Evolutionary conservation across 768 basidiomycete genomes (phyloP).

Genomic region (Pulveroboletus sp.): DNA sequence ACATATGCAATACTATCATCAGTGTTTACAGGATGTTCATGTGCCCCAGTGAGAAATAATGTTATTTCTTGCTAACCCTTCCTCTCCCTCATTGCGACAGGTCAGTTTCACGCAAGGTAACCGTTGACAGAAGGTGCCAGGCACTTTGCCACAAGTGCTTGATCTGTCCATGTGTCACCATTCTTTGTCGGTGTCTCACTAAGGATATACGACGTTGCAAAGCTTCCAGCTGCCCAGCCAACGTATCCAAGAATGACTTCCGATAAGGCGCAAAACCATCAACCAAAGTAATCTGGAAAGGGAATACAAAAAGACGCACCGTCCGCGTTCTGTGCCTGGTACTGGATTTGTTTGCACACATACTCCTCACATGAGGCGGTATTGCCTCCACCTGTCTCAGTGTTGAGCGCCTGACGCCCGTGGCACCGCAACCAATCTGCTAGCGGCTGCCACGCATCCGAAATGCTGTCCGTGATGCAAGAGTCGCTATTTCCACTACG

Average conservation of each 20-base stretch:
- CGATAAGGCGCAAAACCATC: neutral
- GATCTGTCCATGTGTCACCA: conserved; percentile 3
- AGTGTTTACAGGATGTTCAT: too few species aligned
- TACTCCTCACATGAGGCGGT: conserved; percentile 41
- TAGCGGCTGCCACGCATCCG: conserved; percentile 39
- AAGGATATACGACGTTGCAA: conserved; percentile 4
- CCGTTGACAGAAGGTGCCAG: conserved; percentile 11
- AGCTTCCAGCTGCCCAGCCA: conserved; percentile 12
- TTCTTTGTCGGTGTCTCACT: conserved; percentile 7
- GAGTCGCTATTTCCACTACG: conserved; percentile 2
- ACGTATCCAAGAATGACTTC: conserved; percentile 11
- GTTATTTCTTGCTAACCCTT: too few species aligned
- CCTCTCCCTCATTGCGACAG: too few species aligned
- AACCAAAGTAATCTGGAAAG: neutral
- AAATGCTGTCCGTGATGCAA: conserved; percentile 7
- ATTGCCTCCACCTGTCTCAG: conserved; percentile 57
- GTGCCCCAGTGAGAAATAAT: too few species aligned
- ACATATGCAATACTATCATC: too few species aligned
- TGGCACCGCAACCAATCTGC: conserved; percentile 45
- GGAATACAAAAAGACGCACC: neutral
- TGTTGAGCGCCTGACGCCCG: conserved; percentile 50
- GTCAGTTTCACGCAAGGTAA: neutral
- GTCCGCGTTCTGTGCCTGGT: conserved; percentile 12
- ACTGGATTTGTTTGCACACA: conserved; percentile 5
- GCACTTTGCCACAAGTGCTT: conserved; percentile 3